phyloP scores from a whole-genome alignment of 345 rosid species.

The Boechera stricta region DNA sequence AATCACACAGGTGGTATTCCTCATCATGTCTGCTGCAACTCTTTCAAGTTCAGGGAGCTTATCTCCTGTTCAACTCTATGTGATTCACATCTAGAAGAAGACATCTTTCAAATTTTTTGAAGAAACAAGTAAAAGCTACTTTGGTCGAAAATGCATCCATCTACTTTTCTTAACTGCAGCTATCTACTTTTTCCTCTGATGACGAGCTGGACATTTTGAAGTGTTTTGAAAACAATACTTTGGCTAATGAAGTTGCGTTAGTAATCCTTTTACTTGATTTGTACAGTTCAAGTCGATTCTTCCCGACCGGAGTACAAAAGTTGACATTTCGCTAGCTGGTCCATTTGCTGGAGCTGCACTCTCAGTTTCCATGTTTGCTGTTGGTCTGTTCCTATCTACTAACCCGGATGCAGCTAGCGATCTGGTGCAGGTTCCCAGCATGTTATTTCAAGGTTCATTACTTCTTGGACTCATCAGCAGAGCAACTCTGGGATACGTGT shows the following conservation, averaged over 20 bases:
- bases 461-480: constrained; percentile 97
- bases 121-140: neutral
- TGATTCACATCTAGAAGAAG: neutral
- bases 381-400: constrained; percentile 86
- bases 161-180: neutral
- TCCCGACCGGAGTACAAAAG: constrained; percentile 89
- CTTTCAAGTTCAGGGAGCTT: constrained; percentile 21
- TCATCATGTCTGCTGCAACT: constrained; percentile 21
- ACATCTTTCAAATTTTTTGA: neutral
- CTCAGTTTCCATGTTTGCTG: constrained; percentile 85
- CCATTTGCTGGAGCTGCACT: constrained; percentile 93
- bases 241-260: neutral
- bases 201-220: neutral
- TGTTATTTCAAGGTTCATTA: constrained; percentile 90
- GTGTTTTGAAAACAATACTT: neutral
- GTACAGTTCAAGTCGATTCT: constrained; percentile 92
- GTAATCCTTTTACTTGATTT: constrained; percentile 20
- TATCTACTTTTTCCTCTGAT: neutral
- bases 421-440: constrained; percentile 90
- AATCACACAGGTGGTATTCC: constrained; percentile 75
- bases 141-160: neutral
- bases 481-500: constrained; percentile 87
- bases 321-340: constrained; percentile 89
- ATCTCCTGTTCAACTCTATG: constrained; percentile 15
- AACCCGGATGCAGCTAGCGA: constrained; percentile 76